Evolutionary conservation across 495 filamentous ascomycete species (phyloP).

Genomic region (Thermochaetoides thermophila): DNA sequence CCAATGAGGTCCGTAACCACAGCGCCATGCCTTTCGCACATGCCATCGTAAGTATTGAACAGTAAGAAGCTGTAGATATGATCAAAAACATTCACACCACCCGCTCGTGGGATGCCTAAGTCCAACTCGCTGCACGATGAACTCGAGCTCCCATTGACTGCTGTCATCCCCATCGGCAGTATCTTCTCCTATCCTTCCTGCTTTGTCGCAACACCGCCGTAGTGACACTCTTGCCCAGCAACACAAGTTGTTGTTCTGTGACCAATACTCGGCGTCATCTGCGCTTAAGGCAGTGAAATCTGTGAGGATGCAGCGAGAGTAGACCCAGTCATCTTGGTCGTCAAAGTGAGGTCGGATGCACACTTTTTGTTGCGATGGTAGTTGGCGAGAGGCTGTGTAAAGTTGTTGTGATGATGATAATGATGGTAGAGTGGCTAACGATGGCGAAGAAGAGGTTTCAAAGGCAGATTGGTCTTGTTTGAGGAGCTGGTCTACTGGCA

Average conservation of each 20-base stretch:
- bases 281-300: constrained; percentile 16
- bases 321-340: constrained; percentile 18
- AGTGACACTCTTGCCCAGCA: constrained; percentile 17
- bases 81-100: constrained; percentile 8
- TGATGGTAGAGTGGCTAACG: neutral
- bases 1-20: too few relatives aligned
- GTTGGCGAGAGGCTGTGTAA: neutral
- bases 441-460: neutral
- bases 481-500: too few relatives aligned
- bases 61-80: too few relatives aligned
- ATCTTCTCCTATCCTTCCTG: neutral
- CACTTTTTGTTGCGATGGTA: neutral
- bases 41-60: too few relatives aligned
- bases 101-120: constrained; percentile 4
- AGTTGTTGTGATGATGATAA: neutral
- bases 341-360: constrained; percentile 10
- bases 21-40: too few relatives aligned
- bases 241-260: constrained; percentile 11
- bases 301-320: constrained; percentile 14
- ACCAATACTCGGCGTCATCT: constrained; percentile 10
- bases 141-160: constrained; percentile 8
- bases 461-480: too few relatives aligned
- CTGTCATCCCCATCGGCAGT: neutral
- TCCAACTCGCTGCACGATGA: constrained; percentile 5
- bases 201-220: neutral